Base-by-base conservation (phyloP, 805 yeast genomes). In the Candida vaughaniae region DNA sequence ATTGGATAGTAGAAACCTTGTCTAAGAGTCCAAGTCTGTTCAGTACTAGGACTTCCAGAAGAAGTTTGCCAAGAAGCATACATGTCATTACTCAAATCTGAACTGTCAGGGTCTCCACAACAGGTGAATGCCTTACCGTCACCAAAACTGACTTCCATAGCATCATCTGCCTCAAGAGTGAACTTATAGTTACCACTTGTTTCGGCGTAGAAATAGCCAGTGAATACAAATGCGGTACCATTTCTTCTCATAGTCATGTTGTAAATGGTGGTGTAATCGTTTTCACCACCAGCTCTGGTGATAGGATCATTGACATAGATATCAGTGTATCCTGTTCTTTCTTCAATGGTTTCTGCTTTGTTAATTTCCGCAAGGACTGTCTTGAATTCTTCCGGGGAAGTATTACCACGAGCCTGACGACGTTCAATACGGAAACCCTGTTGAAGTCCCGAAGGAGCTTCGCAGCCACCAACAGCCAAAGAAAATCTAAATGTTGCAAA, bases 151-250 rank as follows among this genome's bases (percentile, higher is more conserved):
- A 27, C 11, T 11, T 3, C 4, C 7, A 16, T 6, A 11, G 14
- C 23, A 20, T 34, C 30, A 12, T 19, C 32, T 14, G 16, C 26
- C 5, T 6, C 11, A 15, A 34, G 3, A 3, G n/a, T 8, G 8
- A 34, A 25, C 5, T 8, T 10, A 22, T 34, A 27, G 6, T 29
- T 10, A 5, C 37, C 37, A 6, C 25, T 19, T 12, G 12, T 11
- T 15, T n/a, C 20, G 11, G 32, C 31, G 4, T 16, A 20, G 70
- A 64, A 22, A 45, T 45, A 16, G 72, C 74, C 39, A 5, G 33
- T 22, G 6, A 35, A 3, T 9, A 10, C 22, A 11, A 29, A 16
- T 22, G 10, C 7, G 23, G 23, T 22, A 10, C 9, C 10, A 22
- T 22, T 22, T 10, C 23, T 22, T 22, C 23, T 10, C 7, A 8